Evolutionary conservation across 306 rosid genomes (phyloP).

Genomic region (Astragalus membranaceus): DNA sequence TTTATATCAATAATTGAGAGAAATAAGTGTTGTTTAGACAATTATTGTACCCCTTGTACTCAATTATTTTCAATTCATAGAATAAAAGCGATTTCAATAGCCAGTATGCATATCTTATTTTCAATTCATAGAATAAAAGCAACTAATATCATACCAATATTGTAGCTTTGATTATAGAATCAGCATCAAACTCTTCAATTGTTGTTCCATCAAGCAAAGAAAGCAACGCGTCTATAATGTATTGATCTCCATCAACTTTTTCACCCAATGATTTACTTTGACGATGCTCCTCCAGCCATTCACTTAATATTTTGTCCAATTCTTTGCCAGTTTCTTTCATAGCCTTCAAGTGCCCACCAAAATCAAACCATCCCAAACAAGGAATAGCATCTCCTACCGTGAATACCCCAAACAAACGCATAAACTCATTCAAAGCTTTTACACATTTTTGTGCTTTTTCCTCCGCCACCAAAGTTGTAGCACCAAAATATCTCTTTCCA

Average conservation of each 20-base stretch:
- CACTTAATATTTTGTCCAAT: too few species aligned
- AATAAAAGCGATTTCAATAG: too few species aligned
- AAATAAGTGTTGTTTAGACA: too few species aligned
- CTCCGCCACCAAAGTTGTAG: not conserved
- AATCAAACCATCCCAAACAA: slow-evolving; percentile 17
- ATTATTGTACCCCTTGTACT: too few species aligned
- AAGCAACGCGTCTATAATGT: slow-evolving; percentile 11
- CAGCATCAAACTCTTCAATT: not conserved
- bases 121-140: not conserved
- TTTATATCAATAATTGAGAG: too few species aligned
- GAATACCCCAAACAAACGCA: not conserved
- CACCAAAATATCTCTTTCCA: slow-evolving; percentile 14
- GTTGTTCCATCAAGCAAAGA: not conserved
- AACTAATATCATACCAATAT: not conserved
- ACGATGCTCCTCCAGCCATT: too few species aligned
- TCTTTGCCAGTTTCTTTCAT: slow-evolving; percentile 14
- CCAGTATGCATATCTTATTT: too few species aligned
- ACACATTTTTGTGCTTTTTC: not conserved
- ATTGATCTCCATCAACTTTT: not conserved
- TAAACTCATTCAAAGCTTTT: not conserved
- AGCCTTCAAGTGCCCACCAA: slow-evolving; percentile 19
- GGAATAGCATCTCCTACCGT: slow-evolving; percentile 20
- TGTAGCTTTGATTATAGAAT: not conserved
- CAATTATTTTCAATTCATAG: too few species aligned
- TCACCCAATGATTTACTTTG: not conserved